A percentile compares a stretch with the other conserved stretches of the same genome.
Evolutionary conservation across 495 filamentous ascomycete species (phyloP).

Genomic region (Hypoxylon trugodes): DNA sequence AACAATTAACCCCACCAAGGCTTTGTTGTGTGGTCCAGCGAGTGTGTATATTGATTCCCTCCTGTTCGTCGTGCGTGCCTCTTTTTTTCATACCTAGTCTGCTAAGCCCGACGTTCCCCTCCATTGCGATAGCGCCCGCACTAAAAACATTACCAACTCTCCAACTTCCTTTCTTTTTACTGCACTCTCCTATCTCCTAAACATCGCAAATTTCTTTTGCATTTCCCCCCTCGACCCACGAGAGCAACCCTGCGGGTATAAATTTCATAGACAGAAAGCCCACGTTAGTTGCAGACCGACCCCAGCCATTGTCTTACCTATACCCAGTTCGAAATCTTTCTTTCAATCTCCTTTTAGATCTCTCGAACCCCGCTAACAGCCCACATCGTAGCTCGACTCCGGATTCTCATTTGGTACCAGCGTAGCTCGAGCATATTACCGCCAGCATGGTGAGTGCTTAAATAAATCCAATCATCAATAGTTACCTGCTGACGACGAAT

Average conservation of each 20-base stretch:
- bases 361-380: conserved; percentile 40
- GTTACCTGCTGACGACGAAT: conserved; percentile 16
- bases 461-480: conserved; percentile 31
- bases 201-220: conserved; percentile 12
- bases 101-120: conserved; percentile 46
- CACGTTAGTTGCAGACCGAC: conserved; percentile 34
- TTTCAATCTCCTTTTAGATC: conserved; percentile 5
- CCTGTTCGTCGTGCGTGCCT: conserved; percentile 30
- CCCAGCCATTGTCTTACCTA: conserved; percentile 1
- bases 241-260: conserved; percentile 17
- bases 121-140: conserved; percentile 48
- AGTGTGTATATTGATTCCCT: no score
- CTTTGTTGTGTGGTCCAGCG: conserved; percentile 39
- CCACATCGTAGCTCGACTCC: conserved; percentile 36
- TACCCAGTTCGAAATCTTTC: no score
- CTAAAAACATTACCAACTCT: conserved; percentile 43
- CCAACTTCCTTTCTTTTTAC: conserved; percentile 34
- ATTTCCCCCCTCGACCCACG: conserved; percentile 6
- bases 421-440: conserved; percentile 34
- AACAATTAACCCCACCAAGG: conserved; percentile 39
- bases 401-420: conserved; percentile 40
- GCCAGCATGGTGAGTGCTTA: conserved; percentile 36
- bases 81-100: conserved; percentile 24
- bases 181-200: conserved; percentile 22
- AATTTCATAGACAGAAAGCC: conserved; percentile 8